phyloP scores from a whole-genome alignment of 345 rosid genomes.

The Dimocarpus longan region DNA sequence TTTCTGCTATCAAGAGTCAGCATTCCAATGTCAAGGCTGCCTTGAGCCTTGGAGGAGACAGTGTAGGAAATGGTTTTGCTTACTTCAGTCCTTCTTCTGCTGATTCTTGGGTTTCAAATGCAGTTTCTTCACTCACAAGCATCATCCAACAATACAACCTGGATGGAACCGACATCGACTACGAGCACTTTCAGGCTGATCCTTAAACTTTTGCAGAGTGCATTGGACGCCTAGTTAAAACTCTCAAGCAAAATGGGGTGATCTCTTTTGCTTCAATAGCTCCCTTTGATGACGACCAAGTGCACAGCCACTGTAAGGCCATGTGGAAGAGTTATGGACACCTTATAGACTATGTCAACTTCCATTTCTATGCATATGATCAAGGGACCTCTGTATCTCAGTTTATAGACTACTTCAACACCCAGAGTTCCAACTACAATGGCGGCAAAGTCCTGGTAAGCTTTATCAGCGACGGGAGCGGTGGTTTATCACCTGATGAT shows the following conservation, averaged over 20 bases:
- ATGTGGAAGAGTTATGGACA: slow-evolving; percentile 43
- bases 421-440: slow-evolving; percentile 27
- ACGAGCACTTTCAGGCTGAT: slow-evolving; percentile 32
- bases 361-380: slow-evolving; percentile 45
- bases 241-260: slow-evolving; percentile 28
- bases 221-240: slow-evolving; percentile 32
- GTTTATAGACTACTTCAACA: slow-evolving; percentile 33
- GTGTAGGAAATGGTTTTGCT: neutral
- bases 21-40: slow-evolving; percentile 37
- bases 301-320: slow-evolving; percentile 40
- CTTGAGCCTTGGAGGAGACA: slow-evolving; percentile 39
- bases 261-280: slow-evolving; percentile 47
- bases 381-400: slow-evolving; percentile 24
- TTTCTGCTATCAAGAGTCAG: slow-evolving; percentile 26
- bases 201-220: slow-evolving; percentile 36
- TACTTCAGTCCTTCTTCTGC: slow-evolving; percentile 26
- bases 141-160: slow-evolving; percentile 28
- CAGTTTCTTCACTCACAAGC: slow-evolving; percentile 29
- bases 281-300: slow-evolving; percentile 36
- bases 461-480: slow-evolving; percentile 25
- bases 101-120: slow-evolving; percentile 35
- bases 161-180: slow-evolving; percentile 41
- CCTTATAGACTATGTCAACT: slow-evolving; percentile 43
- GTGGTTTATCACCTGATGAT: slow-evolving; percentile 33
- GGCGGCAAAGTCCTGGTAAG: slow-evolving; percentile 33